Evolutionary conservation across 2,329 filamentous ascomycete genomes (phyloP), one percentile per base, ranked within the genome.

Genomic region (Zelopaecilomyces penicillatus): DNA sequence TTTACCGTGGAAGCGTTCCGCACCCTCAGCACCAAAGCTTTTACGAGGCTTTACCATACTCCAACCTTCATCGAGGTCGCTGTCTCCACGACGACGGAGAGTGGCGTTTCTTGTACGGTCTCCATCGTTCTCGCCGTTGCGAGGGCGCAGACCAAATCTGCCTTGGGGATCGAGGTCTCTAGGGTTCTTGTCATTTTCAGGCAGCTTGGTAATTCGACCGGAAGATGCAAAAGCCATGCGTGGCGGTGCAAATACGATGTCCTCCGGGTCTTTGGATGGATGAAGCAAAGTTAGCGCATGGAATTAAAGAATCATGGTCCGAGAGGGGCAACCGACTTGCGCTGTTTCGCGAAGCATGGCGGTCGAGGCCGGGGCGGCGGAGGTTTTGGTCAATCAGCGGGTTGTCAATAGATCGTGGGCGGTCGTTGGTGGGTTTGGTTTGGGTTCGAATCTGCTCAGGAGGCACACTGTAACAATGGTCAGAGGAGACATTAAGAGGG

Each of bases 191-290:
- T 82, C 75, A 29, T 67, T 67, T 41, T 79, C 76, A 41, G 71
- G 65, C 10, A 67, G 65, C 47, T 73, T 70, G 43, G 65, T 62
- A 27, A 77, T 70, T 47, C 85, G 86, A 26, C 83, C 77, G 1
- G 89, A 94, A 43, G 87, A 80, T 11, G 47, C 47, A 64, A 96
- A 95, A 37, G 81, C 80, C 39, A 81, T 87, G 63, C 87, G 86
- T 2, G 89, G 87, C 19, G 89, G 89, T 10, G 87, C 89, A 46
- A 95, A 83, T 47, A 93, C 76, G 46, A 94, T 85, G 52, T 94
- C 88, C 56, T 95, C 90, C 57, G 78, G 69, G 61, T 78, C 80
- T 85, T 53, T 33, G 54, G 31, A 6, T 5, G 5, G 31, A 30
- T 6, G n/a, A 10, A 11, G 56, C 49, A 51, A 52, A 42, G 48